Evolutionary conservation across 208 protist genomes (phyloP).

Genomic region (Leishmania gerbilli): DNA sequence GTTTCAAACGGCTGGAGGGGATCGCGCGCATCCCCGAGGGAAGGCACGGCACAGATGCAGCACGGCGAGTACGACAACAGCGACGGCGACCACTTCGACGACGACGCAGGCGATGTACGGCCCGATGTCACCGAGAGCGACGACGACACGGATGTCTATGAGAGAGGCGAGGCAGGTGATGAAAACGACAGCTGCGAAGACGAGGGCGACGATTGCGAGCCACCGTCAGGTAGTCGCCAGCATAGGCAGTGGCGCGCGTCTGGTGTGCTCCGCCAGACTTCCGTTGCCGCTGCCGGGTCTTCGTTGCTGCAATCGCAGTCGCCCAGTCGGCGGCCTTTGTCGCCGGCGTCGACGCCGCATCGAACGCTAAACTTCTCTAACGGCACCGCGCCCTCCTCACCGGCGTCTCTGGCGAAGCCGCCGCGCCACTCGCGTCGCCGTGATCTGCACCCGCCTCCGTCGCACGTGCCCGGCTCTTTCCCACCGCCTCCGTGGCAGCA

Average conservation of each 20-base stretch:
- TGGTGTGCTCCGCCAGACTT: neutral
- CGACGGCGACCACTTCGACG: constrained; percentile 2
- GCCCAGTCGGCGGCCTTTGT: neutral
- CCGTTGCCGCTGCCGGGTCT: neutral
- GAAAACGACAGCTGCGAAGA: neutral
- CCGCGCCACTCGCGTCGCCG: constrained; percentile 14
- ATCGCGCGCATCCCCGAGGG: neutral
- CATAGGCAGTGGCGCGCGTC: neutral
- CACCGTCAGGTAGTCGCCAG: neutral
- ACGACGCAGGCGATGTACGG: neutral
- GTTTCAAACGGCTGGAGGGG: neutral
- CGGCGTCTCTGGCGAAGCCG: constrained; percentile 18
- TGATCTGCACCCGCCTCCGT: constrained; percentile 19
- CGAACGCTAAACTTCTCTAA: constrained; percentile 20
- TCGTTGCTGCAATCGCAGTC: neutral
- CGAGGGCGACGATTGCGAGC: neutral
- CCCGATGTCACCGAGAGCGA: neutral
- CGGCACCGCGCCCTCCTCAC: constrained; percentile 11
- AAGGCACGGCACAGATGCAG: neutral
- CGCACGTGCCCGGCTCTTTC: neutral
- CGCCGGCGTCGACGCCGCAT: constrained; percentile 15
- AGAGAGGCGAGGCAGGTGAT: neutral
- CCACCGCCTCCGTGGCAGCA: constrained; percentile 15
- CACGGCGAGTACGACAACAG: neutral
- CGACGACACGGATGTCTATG: neutral